Conservation (phyloP, 164 flowering plant species). For the Berberis thunbergii region DNA sequence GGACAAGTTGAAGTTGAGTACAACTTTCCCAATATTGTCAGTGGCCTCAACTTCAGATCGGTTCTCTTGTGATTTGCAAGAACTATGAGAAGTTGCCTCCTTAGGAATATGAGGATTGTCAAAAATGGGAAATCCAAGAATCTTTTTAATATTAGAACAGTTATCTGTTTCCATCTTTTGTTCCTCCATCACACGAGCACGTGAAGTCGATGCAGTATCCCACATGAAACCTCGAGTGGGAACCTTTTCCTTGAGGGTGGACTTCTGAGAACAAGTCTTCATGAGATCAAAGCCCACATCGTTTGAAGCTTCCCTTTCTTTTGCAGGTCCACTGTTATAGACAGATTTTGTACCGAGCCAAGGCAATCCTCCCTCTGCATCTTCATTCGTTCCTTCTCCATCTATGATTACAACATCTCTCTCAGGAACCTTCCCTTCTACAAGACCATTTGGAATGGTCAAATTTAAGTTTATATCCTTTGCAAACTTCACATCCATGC, state of each 20-base stretch:
- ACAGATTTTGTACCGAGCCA: constrained; percentile 24
- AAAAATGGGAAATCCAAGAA: constrained; percentile 58
- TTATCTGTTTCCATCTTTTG: constrained; percentile 19
- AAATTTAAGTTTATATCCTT: constrained; percentile 30
- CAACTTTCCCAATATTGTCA: constrained; percentile 19
- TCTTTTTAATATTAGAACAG: constrained; percentile 24
- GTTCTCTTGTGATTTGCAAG: constrained; percentile 9
- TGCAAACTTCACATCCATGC: constrained; percentile 25
- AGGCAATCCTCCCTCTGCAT: constrained; percentile 13
- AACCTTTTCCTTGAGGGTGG: background rate
- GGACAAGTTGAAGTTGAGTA: constrained; percentile 48
- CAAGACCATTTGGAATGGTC: constrained; percentile 22
- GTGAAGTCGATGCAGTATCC: constrained; percentile 17
- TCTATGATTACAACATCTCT: constrained; percentile 17
- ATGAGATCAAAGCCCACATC: background rate
- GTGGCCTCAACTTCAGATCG: constrained; percentile 13
- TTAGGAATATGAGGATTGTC: constrained; percentile 23
- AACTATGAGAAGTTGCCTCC: constrained; percentile 18
- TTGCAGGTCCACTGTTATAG: constrained; percentile 8
- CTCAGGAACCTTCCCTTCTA: constrained; percentile 13
- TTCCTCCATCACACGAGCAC: constrained; percentile 15
- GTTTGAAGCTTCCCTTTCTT: constrained; percentile 11
- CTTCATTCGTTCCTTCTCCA: constrained; percentile 25
- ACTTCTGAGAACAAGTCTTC: background rate
- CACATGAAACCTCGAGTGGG: constrained; percentile 6